A percentile compares a stretch with the other conserved stretches of the same genome.
These are phyloP conservation scores for Candida broadrunensis DNA, from an alignment of 805 yeast species.

Conservation along the genomic window DNA sequence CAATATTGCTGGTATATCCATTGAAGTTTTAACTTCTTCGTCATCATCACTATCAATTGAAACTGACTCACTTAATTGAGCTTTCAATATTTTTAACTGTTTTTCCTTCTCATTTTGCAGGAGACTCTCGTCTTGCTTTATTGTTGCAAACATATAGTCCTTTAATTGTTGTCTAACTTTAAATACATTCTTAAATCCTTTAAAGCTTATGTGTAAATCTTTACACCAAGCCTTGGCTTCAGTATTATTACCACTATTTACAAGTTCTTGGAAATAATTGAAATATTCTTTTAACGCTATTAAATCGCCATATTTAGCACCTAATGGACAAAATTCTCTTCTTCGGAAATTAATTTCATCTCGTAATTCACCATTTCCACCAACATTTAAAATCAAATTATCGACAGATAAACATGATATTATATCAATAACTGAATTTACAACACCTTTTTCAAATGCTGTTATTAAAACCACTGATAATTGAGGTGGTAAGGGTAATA, in stretches of 20 bases:
- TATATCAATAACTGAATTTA: conserved; percentile 76
- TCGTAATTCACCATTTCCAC: conserved; percentile 61
- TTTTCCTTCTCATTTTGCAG: conserved; percentile 21
- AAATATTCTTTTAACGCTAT: conserved; percentile 77
- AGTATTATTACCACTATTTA: conserved; percentile 25
- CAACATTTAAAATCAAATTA: conserved; percentile 75
- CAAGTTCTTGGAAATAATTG: conserved; percentile 44
- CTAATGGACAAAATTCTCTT: conserved; percentile 64
- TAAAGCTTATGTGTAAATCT: conserved; percentile 67
- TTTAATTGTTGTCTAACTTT: conserved; percentile 74
- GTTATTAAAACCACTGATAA: conserved; percentile 78
- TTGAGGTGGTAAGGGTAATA: conserved; percentile 90
- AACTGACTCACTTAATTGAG: conserved; percentile 17
- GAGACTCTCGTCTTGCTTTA: conserved; percentile 38
- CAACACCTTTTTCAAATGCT: conserved; percentile 58
- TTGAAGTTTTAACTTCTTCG: conserved; percentile 22
- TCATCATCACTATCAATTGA: conserved; percentile 17
- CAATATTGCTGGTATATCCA: conserved; percentile 58
- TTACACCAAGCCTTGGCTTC: conserved; percentile 83
- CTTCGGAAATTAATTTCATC: conserved; percentile 83
- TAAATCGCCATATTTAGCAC: conserved; percentile 78
- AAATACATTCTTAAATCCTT: conserved; percentile 76
- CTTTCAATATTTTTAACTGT: conserved; percentile 20
- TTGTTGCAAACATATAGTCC: conserved; percentile 58
- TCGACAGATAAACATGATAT: conserved; percentile 93